These are phyloP conservation scores for Paradendryphiella salina DNA, from an alignment of 2,329 filamentous ascomycete species.

Conservation along the genomic window DNA sequence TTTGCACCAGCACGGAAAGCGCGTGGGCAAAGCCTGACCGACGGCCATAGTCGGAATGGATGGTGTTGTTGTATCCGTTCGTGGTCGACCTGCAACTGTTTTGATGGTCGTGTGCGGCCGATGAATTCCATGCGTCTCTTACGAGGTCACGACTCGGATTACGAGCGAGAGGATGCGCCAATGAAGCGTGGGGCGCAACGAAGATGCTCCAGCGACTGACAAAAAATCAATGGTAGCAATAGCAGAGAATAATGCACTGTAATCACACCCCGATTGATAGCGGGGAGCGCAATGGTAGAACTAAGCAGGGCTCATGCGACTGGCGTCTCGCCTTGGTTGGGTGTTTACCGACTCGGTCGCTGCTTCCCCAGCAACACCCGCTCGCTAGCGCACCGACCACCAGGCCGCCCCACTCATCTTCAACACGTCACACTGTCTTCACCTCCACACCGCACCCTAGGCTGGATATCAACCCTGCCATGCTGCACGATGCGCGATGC, in stretches of 20 bases:
- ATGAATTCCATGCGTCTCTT: slow-evolving; percentile 24
- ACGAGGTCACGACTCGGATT: no score
- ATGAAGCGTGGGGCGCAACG: slow-evolving; percentile 1
- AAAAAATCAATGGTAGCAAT: slow-evolving; percentile 15
- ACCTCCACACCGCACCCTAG: slow-evolving; percentile 7
- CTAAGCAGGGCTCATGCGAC: slow-evolving; percentile 20
- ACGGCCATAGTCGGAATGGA: slow-evolving; percentile 48
- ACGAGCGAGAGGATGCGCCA: slow-evolving; percentile 10
- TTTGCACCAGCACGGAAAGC: slow-evolving; percentile 89
- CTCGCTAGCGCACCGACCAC: slow-evolving; percentile 7
- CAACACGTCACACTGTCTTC: slow-evolving; percentile 24
- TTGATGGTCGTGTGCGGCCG: slow-evolving; percentile 13
- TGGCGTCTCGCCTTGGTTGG: slow-evolving; percentile 22
- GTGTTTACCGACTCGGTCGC: slow-evolving; percentile 24
- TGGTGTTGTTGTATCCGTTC: slow-evolving; percentile 2
- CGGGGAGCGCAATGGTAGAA: slow-evolving; percentile 19
- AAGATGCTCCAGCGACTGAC: slow-evolving; percentile 13
- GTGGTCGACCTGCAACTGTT: slow-evolving; percentile 27
- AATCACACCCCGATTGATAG: slow-evolving; percentile 20
- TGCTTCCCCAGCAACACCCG: slow-evolving; percentile 26
- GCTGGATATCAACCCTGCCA: background rate
- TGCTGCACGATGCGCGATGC: background rate
- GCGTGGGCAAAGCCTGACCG: slow-evolving; percentile 64
- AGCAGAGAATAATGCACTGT: slow-evolving; percentile 9
- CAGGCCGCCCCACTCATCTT: slow-evolving; percentile 9